These are phyloP conservation scores for Blastocladiella britannica DNA, from an alignment of 192 early-diverging fungal genomes.

Conservation along the genomic window DNA sequence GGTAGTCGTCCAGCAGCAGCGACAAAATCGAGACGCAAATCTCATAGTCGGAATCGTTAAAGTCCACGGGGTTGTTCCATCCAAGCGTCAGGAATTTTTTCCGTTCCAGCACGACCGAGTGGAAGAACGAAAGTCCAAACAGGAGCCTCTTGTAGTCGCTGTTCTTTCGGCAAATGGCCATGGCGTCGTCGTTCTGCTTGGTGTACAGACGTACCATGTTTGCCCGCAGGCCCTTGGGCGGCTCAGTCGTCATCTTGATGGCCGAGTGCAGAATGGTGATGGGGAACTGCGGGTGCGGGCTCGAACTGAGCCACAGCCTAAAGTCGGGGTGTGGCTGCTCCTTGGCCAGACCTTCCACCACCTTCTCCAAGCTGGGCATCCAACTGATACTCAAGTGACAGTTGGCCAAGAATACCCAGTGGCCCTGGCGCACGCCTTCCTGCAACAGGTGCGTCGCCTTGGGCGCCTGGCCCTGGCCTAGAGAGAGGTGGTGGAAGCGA, in stretches of 20 bases:
- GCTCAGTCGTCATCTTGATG: constrained; percentile 86
- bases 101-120: constrained; percentile 88
- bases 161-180: constrained; percentile 54
- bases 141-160: constrained; percentile 73
- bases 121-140: constrained; percentile 66
- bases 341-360: constrained; percentile 28
- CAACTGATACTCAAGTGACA: constrained; percentile 84
- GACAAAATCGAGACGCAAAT: constrained; percentile 73
- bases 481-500: constrained; percentile 87
- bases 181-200: constrained; percentile 26
- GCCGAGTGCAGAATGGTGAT: constrained; percentile 72
- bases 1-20: constrained; percentile 71
- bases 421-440: constrained; percentile 52
- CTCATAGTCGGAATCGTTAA: constrained; percentile 93
- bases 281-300: constrained; percentile 90
- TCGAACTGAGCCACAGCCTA: constrained; percentile 92
- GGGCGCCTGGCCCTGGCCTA: constrained; percentile 67
- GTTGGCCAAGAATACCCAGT: constrained; percentile 95
- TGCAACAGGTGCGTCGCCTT: constrained; percentile 77
- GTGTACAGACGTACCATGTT: constrained; percentile 63
- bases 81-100: constrained; percentile 89
- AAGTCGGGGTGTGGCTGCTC: constrained; percentile 58
- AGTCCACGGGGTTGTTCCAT: constrained; percentile 93
- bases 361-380: constrained; percentile 89
- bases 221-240: constrained; percentile 84